These are phyloP conservation scores for Forsythia viridissima DNA, from an alignment of 257 asterid species.

Conservation along the genomic window DNA sequence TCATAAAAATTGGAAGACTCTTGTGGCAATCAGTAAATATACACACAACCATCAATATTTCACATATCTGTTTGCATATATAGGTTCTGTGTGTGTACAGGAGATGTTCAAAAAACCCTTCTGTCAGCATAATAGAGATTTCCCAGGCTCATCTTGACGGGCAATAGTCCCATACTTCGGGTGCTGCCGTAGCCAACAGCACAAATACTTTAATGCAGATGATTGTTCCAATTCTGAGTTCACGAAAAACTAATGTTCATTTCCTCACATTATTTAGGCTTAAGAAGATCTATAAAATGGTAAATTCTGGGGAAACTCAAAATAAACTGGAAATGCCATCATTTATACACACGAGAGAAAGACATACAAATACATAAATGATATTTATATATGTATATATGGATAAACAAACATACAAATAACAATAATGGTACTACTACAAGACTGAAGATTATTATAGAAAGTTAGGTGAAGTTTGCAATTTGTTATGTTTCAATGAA, in stretches of 20 bases:
- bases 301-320: neutral
- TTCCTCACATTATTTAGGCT: neutral
- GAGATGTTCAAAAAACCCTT: too few relatives aligned
- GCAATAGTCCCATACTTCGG: neutral
- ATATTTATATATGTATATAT: too few relatives aligned
- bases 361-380: too few relatives aligned
- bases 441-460: neutral
- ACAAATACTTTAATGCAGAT: neutral
- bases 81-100: neutral
- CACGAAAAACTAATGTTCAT: too few relatives aligned
- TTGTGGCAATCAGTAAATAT: neutral
- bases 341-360: neutral
- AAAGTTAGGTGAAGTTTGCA: too few relatives aligned
- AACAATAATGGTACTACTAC: neutral
- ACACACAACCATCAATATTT: neutral
- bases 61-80: neutral
- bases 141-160: too few relatives aligned
- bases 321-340: neutral
- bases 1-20: neutral
- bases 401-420: neutral
- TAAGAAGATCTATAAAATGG: neutral
- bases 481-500: neutral
- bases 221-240: neutral
- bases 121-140: too few relatives aligned
- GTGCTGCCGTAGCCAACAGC: neutral